phyloP scores from a whole-genome alignment of 345 rosid genomes.

The Salix caprea region DNA sequence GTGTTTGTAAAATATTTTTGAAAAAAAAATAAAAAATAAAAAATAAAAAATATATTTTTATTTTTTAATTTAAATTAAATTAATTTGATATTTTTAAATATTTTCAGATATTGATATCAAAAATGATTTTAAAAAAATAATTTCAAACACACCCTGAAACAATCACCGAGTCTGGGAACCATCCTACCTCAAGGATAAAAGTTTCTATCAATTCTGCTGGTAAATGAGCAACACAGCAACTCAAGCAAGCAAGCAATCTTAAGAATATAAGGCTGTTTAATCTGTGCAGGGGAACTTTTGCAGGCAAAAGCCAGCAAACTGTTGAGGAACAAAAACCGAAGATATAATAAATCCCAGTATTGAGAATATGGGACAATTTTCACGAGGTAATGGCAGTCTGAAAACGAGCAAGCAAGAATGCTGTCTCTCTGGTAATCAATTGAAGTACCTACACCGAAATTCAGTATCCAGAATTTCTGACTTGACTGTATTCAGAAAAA shows the following conservation, averaged over 20 bases:
- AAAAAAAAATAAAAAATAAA: no score
- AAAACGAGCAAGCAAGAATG: conserved; percentile 2
- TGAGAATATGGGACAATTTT: neutral
- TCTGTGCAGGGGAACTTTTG: conserved; percentile 6
- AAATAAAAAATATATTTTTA: no score
- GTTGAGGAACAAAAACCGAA: neutral
- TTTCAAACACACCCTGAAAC: no score
- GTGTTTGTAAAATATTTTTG: no score
- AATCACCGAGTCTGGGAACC: neutral
- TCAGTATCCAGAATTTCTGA: conserved; percentile 11
- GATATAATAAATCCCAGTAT: neutral
- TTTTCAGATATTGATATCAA: no score
- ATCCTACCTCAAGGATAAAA: neutral
- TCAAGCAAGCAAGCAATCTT: neutral
- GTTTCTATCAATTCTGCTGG: neutral
- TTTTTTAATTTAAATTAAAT: no score
- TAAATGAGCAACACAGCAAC: neutral
- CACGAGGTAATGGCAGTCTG: neutral
- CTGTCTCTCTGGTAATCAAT: conserved; percentile 11
- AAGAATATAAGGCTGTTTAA: neutral
- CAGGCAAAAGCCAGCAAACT: neutral
- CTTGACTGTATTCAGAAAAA: conserved; percentile 2
- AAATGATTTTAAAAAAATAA: no score
- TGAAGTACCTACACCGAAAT: conserved; percentile 3
- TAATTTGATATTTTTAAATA: no score